These are phyloP conservation scores for Biscogniauxia sp. DNA, from an alignment of 2,329 filamentous ascomycete genomes.

Conservation along the genomic window DNA sequence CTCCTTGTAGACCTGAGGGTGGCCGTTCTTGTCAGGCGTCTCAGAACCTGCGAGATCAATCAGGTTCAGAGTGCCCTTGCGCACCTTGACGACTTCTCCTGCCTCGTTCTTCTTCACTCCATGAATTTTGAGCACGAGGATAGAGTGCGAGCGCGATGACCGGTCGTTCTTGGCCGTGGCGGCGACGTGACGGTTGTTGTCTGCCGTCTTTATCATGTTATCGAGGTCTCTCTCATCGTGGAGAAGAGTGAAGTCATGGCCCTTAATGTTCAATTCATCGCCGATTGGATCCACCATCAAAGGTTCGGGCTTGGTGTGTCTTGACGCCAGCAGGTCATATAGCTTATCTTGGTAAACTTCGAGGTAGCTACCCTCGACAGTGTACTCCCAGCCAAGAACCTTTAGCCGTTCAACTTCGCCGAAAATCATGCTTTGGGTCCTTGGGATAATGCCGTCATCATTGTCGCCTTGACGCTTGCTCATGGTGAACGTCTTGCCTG, in stretches of 20 bases:
- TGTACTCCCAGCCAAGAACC: conserved; percentile 92
- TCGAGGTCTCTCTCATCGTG: conserved; percentile 80
- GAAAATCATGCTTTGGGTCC: conserved; percentile 91
- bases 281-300: conserved; percentile 28
- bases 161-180: conserved; percentile 97
- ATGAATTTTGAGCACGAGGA: conserved; percentile 83
- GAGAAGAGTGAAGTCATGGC: conserved; percentile 46
- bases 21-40: conserved; percentile 67
- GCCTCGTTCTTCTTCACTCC: conserved; percentile 67
- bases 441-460: conserved; percentile 88
- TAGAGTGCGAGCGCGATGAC: conserved; percentile 90
- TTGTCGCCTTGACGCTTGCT: conserved; percentile 52
- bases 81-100: conserved; percentile 67
- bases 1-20: conserved; percentile 84
- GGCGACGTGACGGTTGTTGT: conserved; percentile 84
- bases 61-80: conserved; percentile 90
- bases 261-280: conserved; percentile 32
- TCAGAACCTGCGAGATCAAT: conserved; percentile 95
- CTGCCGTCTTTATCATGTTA: conserved; percentile 74
- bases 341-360: conserved; percentile 99
- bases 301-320: conserved; percentile 72
- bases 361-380: conserved; percentile 91
- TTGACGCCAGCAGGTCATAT: conserved; percentile 72
- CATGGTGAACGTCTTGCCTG: conserved; percentile 97
- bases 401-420: conserved; percentile 77